A percentile compares a stretch with the other conserved stretches of the same genome.
Evolutionary conservation across 2,329 filamentous ascomycete species (phyloP).

Genomic region (Botrytis aclada): DNA sequence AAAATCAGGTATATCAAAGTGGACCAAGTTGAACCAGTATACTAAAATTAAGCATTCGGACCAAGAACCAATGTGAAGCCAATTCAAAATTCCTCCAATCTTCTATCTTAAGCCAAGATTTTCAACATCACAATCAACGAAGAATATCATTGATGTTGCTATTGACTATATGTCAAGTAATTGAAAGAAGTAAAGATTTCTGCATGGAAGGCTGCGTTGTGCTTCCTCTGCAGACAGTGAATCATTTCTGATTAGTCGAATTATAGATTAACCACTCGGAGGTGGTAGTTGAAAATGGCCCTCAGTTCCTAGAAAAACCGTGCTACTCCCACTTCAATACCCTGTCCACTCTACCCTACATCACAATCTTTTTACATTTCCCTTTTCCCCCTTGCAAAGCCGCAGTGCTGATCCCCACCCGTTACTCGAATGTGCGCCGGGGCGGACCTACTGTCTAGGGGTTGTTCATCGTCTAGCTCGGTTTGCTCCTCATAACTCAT

Average conservation of each 20-base stretch:
- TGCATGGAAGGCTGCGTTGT: conserved; percentile 36
- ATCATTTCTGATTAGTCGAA: conserved; percentile 19
- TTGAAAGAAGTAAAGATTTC: conserved; percentile 10
- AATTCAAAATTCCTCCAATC: conserved; percentile 5
- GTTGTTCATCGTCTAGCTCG: conserved; percentile 18
- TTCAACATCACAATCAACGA: not conserved
- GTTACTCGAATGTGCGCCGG: conserved; percentile 21
- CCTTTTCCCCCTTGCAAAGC: conserved; percentile 25
- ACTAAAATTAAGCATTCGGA: conserved; percentile 5
- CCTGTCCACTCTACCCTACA: conserved; percentile 10
- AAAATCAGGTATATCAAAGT: not conserved
- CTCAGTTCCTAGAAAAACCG: conserved; percentile 19
- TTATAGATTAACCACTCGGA: conserved; percentile 15
- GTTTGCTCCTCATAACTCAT: conserved; percentile 31
- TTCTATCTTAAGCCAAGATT: not conserved
- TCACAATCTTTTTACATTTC: conserved; percentile 14
- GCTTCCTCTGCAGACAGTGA: conserved; percentile 30
- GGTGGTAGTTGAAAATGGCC: conserved; percentile 23
- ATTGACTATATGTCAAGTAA: not conserved
- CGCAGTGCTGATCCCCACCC: conserved; percentile 31
- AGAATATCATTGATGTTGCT: not conserved
- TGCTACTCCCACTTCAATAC: conserved; percentile 11
- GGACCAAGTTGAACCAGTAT: not conserved
- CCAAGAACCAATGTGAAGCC: not conserved
- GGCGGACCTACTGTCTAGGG: conserved; percentile 18